Conservation (phyloP, 108 stramenopile genomes). For the Cyclotella cryptica region DNA sequence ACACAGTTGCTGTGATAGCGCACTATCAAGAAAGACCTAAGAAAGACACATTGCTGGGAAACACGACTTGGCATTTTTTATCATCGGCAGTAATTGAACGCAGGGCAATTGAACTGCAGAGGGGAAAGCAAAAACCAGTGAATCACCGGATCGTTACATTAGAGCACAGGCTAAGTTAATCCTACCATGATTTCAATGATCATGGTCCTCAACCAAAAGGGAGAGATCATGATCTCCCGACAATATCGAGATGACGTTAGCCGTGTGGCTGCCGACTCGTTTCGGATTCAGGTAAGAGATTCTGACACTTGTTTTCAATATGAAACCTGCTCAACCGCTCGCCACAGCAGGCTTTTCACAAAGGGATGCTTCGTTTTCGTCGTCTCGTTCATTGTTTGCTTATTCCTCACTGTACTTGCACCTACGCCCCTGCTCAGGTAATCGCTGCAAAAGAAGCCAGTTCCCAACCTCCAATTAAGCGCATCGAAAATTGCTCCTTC, state of each 20-base stretch:
- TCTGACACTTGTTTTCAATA: background rate
- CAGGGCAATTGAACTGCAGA: too few relatives aligned
- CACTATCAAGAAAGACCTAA: slow-evolving; percentile 5
- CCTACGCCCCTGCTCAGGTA: slow-evolving; percentile 60
- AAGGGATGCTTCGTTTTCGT: background rate
- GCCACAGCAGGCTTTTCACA: too few relatives aligned
- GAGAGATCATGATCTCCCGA: slow-evolving; percentile 93
- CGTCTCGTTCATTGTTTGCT: too few relatives aligned
- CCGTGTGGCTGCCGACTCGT: slow-evolving; percentile 85
- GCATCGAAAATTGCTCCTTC: slow-evolving; percentile 96
- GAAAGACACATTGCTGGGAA: too few relatives aligned
- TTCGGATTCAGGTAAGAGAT: slow-evolving; percentile 80
- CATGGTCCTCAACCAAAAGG: slow-evolving; percentile 92
- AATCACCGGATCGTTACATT: too few relatives aligned
- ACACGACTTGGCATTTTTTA: too few relatives aligned
- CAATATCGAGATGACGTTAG: slow-evolving; percentile 93
- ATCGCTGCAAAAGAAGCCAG: slow-evolving; percentile 97
- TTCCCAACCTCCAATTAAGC: slow-evolving; percentile 92
- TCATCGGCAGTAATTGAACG: too few relatives aligned
- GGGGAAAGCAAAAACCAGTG: too few relatives aligned
- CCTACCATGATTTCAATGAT: slow-evolving; percentile 91
- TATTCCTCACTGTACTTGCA: too few relatives aligned
- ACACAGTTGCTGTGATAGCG: too few relatives aligned
- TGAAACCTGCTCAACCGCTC: background rate
- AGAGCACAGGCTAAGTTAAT: too few relatives aligned